phyloP scores from a whole-genome alignment of 2,329 filamentous ascomycete genomes.

The Microdochium nivale region DNA sequence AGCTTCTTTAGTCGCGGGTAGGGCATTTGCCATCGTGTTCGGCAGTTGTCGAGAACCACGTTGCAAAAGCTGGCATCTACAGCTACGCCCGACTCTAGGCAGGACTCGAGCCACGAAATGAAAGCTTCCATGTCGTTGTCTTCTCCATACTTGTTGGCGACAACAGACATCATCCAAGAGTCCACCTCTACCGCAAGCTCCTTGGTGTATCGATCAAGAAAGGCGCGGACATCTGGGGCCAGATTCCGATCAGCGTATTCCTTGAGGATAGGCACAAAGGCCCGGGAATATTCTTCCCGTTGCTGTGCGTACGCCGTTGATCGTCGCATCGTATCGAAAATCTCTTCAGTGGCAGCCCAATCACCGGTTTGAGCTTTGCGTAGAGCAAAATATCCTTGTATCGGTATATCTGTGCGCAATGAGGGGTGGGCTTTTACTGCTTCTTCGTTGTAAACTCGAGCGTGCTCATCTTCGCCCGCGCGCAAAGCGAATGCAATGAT shows the following conservation, averaged over 20 bases:
- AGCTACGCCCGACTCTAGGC: constrained; percentile 23
- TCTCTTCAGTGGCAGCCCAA: constrained; percentile 27
- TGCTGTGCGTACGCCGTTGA: constrained; percentile 4
- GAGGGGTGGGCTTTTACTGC: constrained; percentile 15
- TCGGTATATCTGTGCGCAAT: constrained; percentile 19
- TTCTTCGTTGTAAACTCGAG: constrained; percentile 19
- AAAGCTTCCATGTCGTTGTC: constrained; percentile 28
- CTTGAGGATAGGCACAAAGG: constrained; percentile 29
- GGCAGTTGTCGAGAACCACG: constrained; percentile 28
- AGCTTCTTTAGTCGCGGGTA: constrained; percentile 25
- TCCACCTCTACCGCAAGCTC: constrained; percentile 25
- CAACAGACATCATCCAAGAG: constrained; percentile 27
- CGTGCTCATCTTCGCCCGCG: constrained; percentile 20
- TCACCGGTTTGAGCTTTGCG: constrained; percentile 27
- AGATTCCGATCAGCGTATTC: constrained; percentile 28
- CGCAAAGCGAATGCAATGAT: constrained; percentile 31
- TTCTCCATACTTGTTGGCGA: constrained; percentile 33
- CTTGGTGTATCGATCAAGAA: constrained; percentile 25
- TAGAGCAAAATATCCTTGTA: constrained; percentile 26
- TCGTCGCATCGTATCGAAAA: constrained; percentile 18
- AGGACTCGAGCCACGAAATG: constrained; percentile 30
- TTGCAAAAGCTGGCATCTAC: constrained; percentile 28
- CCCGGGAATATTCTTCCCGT: constrained; percentile 15
- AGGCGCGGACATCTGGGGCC: constrained; percentile 28
- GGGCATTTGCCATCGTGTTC: constrained; percentile 25